phyloP scores from a whole-genome alignment of 2,329 filamentous ascomycete genomes.

The Dothiorella sarmentorum region DNA sequence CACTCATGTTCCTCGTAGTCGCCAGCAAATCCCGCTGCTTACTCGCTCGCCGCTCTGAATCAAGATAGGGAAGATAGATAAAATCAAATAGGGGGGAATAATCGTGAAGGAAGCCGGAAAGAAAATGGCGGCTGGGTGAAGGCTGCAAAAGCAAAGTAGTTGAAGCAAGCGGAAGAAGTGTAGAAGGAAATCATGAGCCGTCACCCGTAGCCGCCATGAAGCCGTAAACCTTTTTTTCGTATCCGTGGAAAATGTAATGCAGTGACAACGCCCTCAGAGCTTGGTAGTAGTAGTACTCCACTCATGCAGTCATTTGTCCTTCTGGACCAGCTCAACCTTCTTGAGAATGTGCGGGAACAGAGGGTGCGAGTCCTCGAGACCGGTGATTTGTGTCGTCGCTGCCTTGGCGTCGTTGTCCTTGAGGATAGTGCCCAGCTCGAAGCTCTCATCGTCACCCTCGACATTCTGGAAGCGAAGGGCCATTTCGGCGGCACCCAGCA shows the following conservation, averaged over 20 bases:
- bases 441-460: conserved; percentile 84
- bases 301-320: conserved; percentile 13
- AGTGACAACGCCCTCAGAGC: not conserved
- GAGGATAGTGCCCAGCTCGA: conserved; percentile 81
- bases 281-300: not conserved
- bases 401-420: conserved; percentile 68
- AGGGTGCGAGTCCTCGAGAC: conserved; percentile 71
- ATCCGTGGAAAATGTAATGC: conserved; percentile 4
- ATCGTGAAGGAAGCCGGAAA: conserved; percentile 12
- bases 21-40: not conserved
- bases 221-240: conserved; percentile 10
- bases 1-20: not conserved
- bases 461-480: conserved; percentile 94
- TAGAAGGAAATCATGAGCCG: not conserved
- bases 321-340: conserved; percentile 79
- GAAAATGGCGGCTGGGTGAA: not conserved
- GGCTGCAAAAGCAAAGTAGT: not conserved
- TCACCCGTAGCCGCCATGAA: not conserved
- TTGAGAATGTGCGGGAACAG: conserved; percentile 72
- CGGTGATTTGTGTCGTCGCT: conserved; percentile 77
- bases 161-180: not conserved
- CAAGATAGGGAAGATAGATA: conserved; percentile 1
- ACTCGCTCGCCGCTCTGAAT: conserved; percentile 3
- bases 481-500: conserved; percentile 85
- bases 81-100: conserved; percentile 13